Percentiles rank a stretch among this genome's conserved stretches.
phyloP scores from a whole-genome alignment of 106 monocot species.

The Dendrobium nobile region DNA sequence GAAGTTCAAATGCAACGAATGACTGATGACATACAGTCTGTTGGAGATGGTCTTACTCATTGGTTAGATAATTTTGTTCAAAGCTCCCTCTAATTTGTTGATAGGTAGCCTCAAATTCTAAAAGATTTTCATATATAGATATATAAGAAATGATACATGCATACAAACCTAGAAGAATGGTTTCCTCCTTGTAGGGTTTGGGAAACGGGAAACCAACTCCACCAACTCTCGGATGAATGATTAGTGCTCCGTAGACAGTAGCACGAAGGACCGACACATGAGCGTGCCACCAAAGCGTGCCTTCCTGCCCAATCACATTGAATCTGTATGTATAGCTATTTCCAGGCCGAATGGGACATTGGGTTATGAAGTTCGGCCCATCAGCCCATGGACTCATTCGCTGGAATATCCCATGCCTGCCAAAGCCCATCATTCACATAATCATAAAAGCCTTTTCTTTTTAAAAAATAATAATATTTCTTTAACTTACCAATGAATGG shows the following conservation, averaged over 20 bases:
- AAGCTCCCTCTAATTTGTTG: no score
- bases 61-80: no score
- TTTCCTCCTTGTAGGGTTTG: slow-evolving; percentile 48
- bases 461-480: not conserved
- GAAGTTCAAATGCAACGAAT: no score
- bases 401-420: slow-evolving; percentile 91
- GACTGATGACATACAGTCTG: no score
- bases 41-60: no score
- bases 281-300: slow-evolving; percentile 94
- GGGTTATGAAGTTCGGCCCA: slow-evolving; percentile 67
- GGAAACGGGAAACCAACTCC: slow-evolving; percentile 47
- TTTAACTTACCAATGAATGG: slow-evolving; percentile 51
- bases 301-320: slow-evolving; percentile 55
- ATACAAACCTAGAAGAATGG: slow-evolving; percentile 33
- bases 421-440: not conserved
- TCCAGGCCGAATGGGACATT: slow-evolving; percentile 67
- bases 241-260: slow-evolving; percentile 69
- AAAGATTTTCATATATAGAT: no score
- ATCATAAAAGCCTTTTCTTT: not conserved
- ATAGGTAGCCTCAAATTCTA: no score
- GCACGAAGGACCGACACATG: slow-evolving; percentile 56
- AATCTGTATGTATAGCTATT: slow-evolving; percentile 68
- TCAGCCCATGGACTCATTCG: slow-evolving; percentile 54
- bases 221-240: slow-evolving; percentile 45
- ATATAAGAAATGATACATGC: not conserved